A percentile compares a stretch with the other conserved stretches of the same genome.
phyloP scores from a whole-genome alignment of 2,329 filamentous ascomycete species.

The Alternaria rosae region DNA sequence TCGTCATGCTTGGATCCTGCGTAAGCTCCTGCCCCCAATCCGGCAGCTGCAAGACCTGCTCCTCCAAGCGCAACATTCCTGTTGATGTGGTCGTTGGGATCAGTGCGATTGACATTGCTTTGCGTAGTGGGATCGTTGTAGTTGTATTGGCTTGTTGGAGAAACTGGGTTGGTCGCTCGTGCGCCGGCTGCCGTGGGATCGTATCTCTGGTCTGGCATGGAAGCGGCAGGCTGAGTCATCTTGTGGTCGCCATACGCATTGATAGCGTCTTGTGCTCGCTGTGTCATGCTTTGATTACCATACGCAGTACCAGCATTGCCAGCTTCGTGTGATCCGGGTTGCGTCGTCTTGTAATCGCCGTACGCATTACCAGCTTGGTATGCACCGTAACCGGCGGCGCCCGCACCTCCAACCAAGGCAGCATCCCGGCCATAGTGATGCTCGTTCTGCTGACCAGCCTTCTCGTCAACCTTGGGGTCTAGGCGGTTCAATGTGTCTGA shows the following conservation, averaged over 20 bases:
- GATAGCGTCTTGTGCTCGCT: slow-evolving; percentile 42
- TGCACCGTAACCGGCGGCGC: slow-evolving; percentile 41
- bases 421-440: slow-evolving; percentile 38
- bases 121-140: slow-evolving; percentile 21
- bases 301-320: background rate
- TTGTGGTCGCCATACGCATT: slow-evolving; percentile 40
- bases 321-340: slow-evolving; percentile 20
- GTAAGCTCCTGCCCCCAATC: slow-evolving; percentile 22
- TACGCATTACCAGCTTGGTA: slow-evolving; percentile 44
- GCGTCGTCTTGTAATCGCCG: slow-evolving; percentile 39
- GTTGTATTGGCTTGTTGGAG: slow-evolving; percentile 23
- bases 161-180: slow-evolving; percentile 29
- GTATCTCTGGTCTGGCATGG: slow-evolving; percentile 44
- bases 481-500: slow-evolving; percentile 36
- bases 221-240: slow-evolving; percentile 39
- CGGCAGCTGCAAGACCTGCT: slow-evolving; percentile 25
- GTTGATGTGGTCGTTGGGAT: slow-evolving; percentile 16
- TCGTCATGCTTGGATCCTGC: slow-evolving; percentile 17
- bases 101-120: slow-evolving; percentile 24
- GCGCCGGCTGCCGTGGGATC: slow-evolving; percentile 34
- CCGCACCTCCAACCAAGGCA: slow-evolving; percentile 41
- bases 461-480: slow-evolving; percentile 36
- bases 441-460: slow-evolving; percentile 18
- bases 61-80: slow-evolving; percentile 36
- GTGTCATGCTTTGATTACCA: background rate